A percentile compares a stretch with the other conserved stretches of the same genome.
phyloP scores from a whole-genome alignment of 208 protist species.

The Leishmania lainsoni region DNA sequence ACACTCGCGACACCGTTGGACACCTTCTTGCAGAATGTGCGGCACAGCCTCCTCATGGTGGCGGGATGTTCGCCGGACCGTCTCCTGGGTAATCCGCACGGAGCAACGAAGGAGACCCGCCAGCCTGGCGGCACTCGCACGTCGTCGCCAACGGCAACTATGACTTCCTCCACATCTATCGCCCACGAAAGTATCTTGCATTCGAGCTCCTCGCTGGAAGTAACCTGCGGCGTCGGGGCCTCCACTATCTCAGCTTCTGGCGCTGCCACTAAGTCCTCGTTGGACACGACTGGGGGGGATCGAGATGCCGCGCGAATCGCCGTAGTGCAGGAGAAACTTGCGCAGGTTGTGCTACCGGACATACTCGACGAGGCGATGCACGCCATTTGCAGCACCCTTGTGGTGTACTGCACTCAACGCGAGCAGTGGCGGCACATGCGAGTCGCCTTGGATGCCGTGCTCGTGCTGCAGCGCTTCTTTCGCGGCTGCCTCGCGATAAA shows the following conservation, averaged over 20 bases:
- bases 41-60: not conserved
- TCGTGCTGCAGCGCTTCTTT: slow-evolving; percentile 72
- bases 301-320: slow-evolving; percentile 1
- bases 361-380: slow-evolving; percentile 21
- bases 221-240: not conserved
- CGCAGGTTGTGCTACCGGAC: slow-evolving; percentile 13
- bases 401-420: slow-evolving; percentile 36
- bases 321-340: slow-evolving; percentile 15
- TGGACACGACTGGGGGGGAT: not conserved
- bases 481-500: slow-evolving; percentile 58
- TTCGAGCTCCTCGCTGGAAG: not conserved
- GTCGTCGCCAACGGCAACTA: not conserved
- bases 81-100: not conserved
- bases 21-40: slow-evolving; percentile 12
- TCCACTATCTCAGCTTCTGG: not conserved
- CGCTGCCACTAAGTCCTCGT: not conserved
- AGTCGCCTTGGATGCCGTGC: slow-evolving; percentile 37
- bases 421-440: slow-evolving; percentile 21
- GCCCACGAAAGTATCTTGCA: not conserved
- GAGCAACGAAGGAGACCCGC: not conserved
- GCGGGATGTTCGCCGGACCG: not conserved
- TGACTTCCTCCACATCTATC: not conserved
- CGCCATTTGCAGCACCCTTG: slow-evolving; percentile 16
- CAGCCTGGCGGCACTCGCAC: no score
- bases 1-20: slow-evolving; percentile 16